Conservation (phyloP, 1,284 basidiomycete species). For the Apiotrichum mycotoxinovorans region DNA sequence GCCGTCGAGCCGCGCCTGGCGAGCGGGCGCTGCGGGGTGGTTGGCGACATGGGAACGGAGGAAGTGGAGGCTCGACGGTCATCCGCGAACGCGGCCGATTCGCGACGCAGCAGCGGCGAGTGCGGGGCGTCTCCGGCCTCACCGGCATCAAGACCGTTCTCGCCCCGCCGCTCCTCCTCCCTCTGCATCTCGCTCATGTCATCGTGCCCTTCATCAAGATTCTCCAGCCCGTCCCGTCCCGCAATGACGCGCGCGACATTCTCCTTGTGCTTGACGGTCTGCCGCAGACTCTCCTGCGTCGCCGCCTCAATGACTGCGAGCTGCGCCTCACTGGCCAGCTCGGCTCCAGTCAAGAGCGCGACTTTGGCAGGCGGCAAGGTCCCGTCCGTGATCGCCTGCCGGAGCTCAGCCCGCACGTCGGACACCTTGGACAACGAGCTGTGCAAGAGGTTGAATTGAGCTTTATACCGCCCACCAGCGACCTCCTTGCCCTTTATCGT, state of each 20-base stretch:
- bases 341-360: constrained; percentile 32
- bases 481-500: constrained; percentile 34
- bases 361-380: constrained; percentile 27
- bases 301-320: constrained; percentile 34
- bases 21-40: not conserved
- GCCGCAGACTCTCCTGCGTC: constrained; percentile 31
- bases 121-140: not conserved
- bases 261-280: constrained; percentile 34
- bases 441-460: constrained; percentile 40
- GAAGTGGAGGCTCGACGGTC: not conserved
- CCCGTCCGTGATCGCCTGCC: constrained; percentile 21
- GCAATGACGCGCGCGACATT: constrained; percentile 23
- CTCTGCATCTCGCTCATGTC: constrained; percentile 8
- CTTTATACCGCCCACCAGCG: constrained; percentile 41
- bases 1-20: not conserved
- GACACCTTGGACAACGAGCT: constrained; percentile 29
- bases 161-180: constrained; percentile 13
- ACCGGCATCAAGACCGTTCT: not conserved
- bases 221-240: constrained; percentile 43
- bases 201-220: constrained; percentile 25
- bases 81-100: not conserved
- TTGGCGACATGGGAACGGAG: not conserved
- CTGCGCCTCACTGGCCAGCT: constrained; percentile 39
- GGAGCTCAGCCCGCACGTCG: constrained; percentile 28
- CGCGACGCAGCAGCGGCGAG: not conserved